These are phyloP conservation scores for Saksenaea oblongispora DNA, from an alignment of 371 early-diverging fungal species.

Conservation along the genomic window DNA sequence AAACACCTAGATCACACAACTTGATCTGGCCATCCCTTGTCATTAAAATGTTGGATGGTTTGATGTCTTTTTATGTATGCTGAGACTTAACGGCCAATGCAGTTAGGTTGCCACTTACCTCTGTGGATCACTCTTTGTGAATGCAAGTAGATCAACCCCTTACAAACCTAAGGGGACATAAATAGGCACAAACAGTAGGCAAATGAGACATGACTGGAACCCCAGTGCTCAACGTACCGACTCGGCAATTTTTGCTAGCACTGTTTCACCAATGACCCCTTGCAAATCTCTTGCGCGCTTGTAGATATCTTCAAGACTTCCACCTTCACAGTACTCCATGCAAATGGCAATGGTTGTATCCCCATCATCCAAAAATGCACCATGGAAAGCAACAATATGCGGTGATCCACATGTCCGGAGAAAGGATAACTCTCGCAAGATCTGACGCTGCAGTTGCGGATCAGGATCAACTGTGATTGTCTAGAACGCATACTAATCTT, in stretches of 20 bases:
- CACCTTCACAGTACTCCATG: conserved; percentile 94
- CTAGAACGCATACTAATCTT: conserved; percentile 26
- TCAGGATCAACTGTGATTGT: conserved; percentile 68
- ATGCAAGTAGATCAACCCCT: conserved; percentile 78
- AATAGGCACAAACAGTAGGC: background rate
- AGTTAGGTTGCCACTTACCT: conserved; percentile 27
- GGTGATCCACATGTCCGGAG: conserved; percentile 86
- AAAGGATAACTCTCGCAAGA: conserved; percentile 87
- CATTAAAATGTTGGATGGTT: conserved; percentile 89
- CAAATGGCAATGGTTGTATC: conserved; percentile 86
- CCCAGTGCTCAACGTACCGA: conserved; percentile 46
- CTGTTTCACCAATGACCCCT: conserved; percentile 74
- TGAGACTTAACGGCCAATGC: background rate
- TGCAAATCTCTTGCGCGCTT: conserved; percentile 64
- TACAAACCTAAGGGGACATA: conserved; percentile 52
- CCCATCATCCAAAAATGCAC: conserved; percentile 88
- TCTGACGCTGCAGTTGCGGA: conserved; percentile 75
- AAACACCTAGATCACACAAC: conserved; percentile 95
- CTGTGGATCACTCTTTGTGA: conserved; percentile 86
- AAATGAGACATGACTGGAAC: background rate
- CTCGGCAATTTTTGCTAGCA: conserved; percentile 77
- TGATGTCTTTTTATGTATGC: conserved; percentile 61
- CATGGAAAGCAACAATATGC: conserved; percentile 92
- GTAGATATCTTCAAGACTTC: conserved; percentile 80
- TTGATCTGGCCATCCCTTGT: conserved; percentile 88